Base-by-base conservation (phyloP, 371 early-diverging fungal species). In the Apophysomyces trapeziformis region DNA sequence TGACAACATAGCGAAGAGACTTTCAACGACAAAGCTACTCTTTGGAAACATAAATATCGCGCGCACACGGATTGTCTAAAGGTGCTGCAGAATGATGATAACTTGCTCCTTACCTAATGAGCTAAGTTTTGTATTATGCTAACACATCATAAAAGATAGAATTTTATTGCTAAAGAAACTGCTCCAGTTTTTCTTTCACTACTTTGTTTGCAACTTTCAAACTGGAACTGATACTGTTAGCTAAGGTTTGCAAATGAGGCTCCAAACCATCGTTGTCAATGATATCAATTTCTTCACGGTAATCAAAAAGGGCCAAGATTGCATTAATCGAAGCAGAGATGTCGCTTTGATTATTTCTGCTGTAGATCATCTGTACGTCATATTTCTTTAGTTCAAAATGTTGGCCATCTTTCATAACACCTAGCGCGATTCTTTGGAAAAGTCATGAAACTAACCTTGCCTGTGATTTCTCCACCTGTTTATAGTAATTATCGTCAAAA, bases 21-120 rank as follows among this genome's bases (percentile, higher is more conserved):
- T 41, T 41, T 47, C 47, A 16, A 47, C 47, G 16, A 47, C 47
- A 47, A 18, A 47, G 47, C 18, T 47, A 47, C n/a, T 18, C 47
- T 47, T 47, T 18, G 47, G 47, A 47, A 47, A 47, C 47, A 18
- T 16, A 47, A 47, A 47, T 0, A 47, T 12, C 47, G 47, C 47
- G 47, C 21, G 47, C 47, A 47, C 47, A 47, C 47, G 7, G 47
- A 13, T 47, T n/a, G 16, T 47, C 16, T 47, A n/a, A 43, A 43
- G 14, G 43, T 43, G 43, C 43, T 43, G 14, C 43, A 2, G 3
- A 26, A 2, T 26, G 32, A 26, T 26, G 32, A 26, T 26, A 2
- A 43, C 43, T 43, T 43, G 43, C 4, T 43, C 43, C 14, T 43
- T 43, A 2, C 2, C 14, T 43, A 43, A 3, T 43, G 43, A 43